phyloP scores from a whole-genome alignment of 352 stramenopile genomes.

The Phytophthora meadii region DNA sequence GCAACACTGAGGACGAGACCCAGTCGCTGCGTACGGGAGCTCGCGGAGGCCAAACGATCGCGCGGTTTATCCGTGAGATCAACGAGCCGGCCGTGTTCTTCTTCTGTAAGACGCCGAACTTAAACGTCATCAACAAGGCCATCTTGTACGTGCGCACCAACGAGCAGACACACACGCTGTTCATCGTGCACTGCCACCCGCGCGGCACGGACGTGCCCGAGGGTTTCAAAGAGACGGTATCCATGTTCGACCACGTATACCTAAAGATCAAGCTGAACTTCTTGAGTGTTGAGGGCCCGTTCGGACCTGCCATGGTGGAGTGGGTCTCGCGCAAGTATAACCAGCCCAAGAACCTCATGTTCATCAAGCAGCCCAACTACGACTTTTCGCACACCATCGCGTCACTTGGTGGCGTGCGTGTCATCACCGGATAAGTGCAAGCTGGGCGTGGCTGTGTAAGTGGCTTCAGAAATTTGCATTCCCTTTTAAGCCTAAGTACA shows the following conservation, averaged over 20 bases:
- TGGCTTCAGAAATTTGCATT: slow-evolving; percentile 16
- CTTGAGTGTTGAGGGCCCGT: slow-evolving; percentile 85
- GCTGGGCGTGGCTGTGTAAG: neutral
- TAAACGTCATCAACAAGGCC: slow-evolving; percentile 95
- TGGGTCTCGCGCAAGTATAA: slow-evolving; percentile 90
- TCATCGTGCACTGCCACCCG: slow-evolving; percentile 92
- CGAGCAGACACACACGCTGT: slow-evolving; percentile 91
- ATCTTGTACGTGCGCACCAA: slow-evolving; percentile 96
- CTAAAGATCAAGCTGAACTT: slow-evolving; percentile 96
- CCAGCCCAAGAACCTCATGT: slow-evolving; percentile 96
- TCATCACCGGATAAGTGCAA: slow-evolving; percentile 84
- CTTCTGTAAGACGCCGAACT: slow-evolving; percentile 93
- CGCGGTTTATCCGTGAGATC: slow-evolving; percentile 83
- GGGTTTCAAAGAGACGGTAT: slow-evolving; percentile 87
- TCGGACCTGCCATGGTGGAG: slow-evolving; percentile 92
- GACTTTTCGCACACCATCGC: slow-evolving; percentile 94
- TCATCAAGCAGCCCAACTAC: slow-evolving; percentile 96
- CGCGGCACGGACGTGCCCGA: slow-evolving; percentile 61
- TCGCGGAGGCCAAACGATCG: slow-evolving; percentile 86
- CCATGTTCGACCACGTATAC: slow-evolving; percentile 94
- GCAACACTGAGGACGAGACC: slow-evolving; percentile 45
- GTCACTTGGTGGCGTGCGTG: slow-evolving; percentile 91
- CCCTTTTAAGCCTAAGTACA: slow-evolving; percentile 3
- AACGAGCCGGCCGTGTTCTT: slow-evolving; percentile 93
- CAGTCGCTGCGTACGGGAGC: slow-evolving; percentile 76